Base-by-base conservation (phyloP, 2,329 filamentous ascomycete genomes). In the Metarhizium robertsii region DNA sequence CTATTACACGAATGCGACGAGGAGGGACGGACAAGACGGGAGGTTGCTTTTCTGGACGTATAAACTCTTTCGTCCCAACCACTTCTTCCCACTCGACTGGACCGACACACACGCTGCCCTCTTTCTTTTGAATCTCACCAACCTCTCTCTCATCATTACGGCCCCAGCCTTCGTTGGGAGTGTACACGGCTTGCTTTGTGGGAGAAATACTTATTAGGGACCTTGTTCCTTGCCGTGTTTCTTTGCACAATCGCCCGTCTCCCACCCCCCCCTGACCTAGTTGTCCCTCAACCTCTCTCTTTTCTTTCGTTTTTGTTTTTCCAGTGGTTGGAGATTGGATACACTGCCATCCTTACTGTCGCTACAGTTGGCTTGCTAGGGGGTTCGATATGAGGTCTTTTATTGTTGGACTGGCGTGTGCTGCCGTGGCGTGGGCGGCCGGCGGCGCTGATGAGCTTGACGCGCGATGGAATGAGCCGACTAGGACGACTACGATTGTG, bases 401-500 rank as follows among this genome's bases (percentile, higher is more conserved):
- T 13, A 34, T 55, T 30, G 48, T 57, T 13, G 50, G 55, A 13
- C 45, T 60, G 55, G 58, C 55, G 38, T 54, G 56, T 53, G 52
- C 55, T 51, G 57, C 55, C 20, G 52, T 48, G 47, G 57, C 53
- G 47, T 42, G 38, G 40, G 47, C 32, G 55, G 49, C 50, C 50
- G 6, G 42, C 51, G 32, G 6, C 10, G 10, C 6, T 43, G 48
- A 52, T 40, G 8, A 45, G 6, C 42, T 57, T n/a, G 54, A 57
- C 6, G 32, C 38, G 14, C 42, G 55, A 57, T 30, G 52, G 42
- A 45, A n/a, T 1, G 29, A 50, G 16, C 40, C 40, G 16, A 59
- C 56, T 16, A 32, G 29, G 10, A 55, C 54, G 51, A 58, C 64
- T 52, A 65, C 64, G 14, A 53, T 61, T 46, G 61, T 62, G 52